These are phyloP conservation scores for Whalleya microplaca DNA, from an alignment of 2,329 filamentous ascomycete species.

Conservation along the genomic window DNA sequence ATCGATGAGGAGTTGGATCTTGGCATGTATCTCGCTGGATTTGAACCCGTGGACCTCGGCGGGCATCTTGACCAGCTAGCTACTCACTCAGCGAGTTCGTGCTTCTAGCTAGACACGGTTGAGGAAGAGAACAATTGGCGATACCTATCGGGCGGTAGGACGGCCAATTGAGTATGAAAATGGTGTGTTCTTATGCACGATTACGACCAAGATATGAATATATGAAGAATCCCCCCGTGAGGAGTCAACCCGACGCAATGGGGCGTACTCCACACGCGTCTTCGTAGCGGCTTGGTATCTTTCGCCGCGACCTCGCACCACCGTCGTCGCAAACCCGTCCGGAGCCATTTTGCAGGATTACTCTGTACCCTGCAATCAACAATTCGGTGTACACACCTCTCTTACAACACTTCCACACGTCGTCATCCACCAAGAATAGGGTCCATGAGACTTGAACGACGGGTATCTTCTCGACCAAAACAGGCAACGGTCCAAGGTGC, in stretches of 20 bases:
- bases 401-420: background rate
- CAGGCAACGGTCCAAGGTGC: background rate
- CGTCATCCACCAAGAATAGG: background rate
- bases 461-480: background rate
- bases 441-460: background rate
- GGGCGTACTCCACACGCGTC: slow-evolving; percentile 12
- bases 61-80: slow-evolving; percentile 40
- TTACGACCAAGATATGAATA: background rate
- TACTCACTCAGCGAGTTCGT: background rate
- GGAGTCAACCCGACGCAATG: slow-evolving; percentile 10
- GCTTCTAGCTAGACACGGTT: background rate
- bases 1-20: slow-evolving; percentile 69
- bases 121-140: background rate
- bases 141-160: background rate
- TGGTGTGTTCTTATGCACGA: background rate
- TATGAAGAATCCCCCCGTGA: slow-evolving; percentile 6
- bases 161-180: background rate
- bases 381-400: background rate
- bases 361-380: background rate
- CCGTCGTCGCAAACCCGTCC: slow-evolving; percentile 5
- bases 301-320: slow-evolving; percentile 11
- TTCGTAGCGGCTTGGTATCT: slow-evolving; percentile 9
- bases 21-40: slow-evolving; percentile 51
- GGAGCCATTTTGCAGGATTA: background rate
- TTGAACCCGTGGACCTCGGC: slow-evolving; percentile 50